These are phyloP conservation scores for Yamadazyma sp. DNA, from an alignment of 1,139 yeast genomes.

Conservation along the genomic window DNA sequence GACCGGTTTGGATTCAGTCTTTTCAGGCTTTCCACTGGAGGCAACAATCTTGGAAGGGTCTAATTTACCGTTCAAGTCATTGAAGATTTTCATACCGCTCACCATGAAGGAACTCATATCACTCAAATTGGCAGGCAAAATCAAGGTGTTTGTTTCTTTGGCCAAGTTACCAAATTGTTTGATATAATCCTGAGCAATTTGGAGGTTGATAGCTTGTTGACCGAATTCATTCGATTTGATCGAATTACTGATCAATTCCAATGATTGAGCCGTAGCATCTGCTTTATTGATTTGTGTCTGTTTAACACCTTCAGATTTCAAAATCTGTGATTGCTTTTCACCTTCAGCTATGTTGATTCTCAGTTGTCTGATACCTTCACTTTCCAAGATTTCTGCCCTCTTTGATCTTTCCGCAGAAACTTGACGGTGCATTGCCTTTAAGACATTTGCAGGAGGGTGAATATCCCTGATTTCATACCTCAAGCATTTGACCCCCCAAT, in stretches of 20 bases:
- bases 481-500: conserved; percentile 85
- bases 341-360: conserved; percentile 85
- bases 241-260: conserved; percentile 63
- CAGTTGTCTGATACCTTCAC: conserved; percentile 80
- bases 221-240: conserved; percentile 71
- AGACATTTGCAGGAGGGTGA: conserved; percentile 84
- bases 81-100: conserved; percentile 71
- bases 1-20: not conserved
- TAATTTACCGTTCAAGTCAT: conserved; percentile 40
- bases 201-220: conserved; percentile 70
- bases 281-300: conserved; percentile 68
- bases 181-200: conserved; percentile 82
- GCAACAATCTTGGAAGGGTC: not conserved
- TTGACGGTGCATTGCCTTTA: conserved; percentile 89
- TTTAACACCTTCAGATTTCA: conserved; percentile 70
- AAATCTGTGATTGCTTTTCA: conserved; percentile 64
- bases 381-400: conserved; percentile 82
- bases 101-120: conserved; percentile 77
- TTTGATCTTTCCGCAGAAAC: conserved; percentile 85
- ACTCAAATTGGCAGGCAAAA: conserved; percentile 74
- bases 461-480: conserved; percentile 87
- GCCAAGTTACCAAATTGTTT: conserved; percentile 82
- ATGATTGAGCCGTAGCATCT: conserved; percentile 75
- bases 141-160: conserved; percentile 75
- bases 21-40: not conserved